Evolutionary conservation across 1,139 yeast species (phyloP), one percentile per base, ranked within the genome.

Genomic region (Hyphopichia buzzinii): DNA sequence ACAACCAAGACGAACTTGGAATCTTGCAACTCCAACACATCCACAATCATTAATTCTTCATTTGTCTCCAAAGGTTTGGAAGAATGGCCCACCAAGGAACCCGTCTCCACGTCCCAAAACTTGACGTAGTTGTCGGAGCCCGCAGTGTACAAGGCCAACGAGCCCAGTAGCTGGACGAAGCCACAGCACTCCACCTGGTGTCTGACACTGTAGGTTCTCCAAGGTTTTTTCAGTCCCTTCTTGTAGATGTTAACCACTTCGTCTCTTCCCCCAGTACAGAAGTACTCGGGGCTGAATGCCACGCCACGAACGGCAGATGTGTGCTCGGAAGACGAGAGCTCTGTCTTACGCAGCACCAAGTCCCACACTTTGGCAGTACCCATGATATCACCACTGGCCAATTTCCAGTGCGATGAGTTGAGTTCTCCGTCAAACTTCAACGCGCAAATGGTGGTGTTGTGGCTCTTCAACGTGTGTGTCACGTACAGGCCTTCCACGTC

Each of bases 351-450:
- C 53, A 79, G 84, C 10, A 86, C 92, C 44, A 92, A 70, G 62
- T 90, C 96, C 97, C 98, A 92, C 2, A 92, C 73, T 49, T 89
- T 84, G 19, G 86, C 82, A 10, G 77, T 72, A 41, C 97, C 97
- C 70, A 82, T 86, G 22, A 92, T 84, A 56, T 87, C 95, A 49
- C 96, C 97, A 50, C 88, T 78, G 12, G 88, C 85, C 41, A 92
- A 69, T 50, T 72, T 72, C 97, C 97, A 92, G 38, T 78, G 72
- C 10, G 76, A 65, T 3, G 84, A 71, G 46, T 85, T 82, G 35
- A 79, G 66, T 39, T 81, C 84, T 16, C 95, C 96, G 55, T 75
- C 72, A 57, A 92, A 88, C 24, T 69, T 64, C 39, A 92, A 62
- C 3, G 95, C 79, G 39, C 96, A 84, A 30, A 92, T 74, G 5